phyloP scores from a whole-genome alignment of 2,329 filamentous ascomycete genomes.

The Trichoderma citrinoviride region DNA sequence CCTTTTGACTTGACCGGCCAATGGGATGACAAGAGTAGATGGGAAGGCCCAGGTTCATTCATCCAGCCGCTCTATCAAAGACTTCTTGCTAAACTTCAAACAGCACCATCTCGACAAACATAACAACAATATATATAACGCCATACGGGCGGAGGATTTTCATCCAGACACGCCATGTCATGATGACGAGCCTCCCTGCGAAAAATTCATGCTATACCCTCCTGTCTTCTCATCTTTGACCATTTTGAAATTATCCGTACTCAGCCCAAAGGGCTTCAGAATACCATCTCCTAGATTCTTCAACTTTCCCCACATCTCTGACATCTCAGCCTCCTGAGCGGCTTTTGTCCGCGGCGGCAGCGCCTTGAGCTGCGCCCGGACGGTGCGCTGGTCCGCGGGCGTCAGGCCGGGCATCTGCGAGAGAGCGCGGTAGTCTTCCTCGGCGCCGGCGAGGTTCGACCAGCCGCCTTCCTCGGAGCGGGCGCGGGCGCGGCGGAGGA shows the following conservation, averaged over 20 bases:
- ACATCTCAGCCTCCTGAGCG: slow-evolving; percentile 83
- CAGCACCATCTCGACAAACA: not conserved
- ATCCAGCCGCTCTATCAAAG: not conserved
- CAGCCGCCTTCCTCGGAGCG: slow-evolving; percentile 71
- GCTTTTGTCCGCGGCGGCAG: slow-evolving; percentile 69
- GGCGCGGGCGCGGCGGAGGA: slow-evolving; percentile 75
- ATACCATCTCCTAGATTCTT: slow-evolving; percentile 91
- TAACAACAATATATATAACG: not conserved
- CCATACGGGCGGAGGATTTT: not conserved
- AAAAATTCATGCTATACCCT: slow-evolving; percentile 92
- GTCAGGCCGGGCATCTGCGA: slow-evolving; percentile 55
- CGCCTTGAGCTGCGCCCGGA: slow-evolving; percentile 61
- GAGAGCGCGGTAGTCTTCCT: slow-evolving; percentile 75
- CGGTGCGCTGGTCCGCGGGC: slow-evolving; percentile 63
- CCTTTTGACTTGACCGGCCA: not conserved
- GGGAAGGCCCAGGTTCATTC: not conserved
- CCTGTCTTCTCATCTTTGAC: slow-evolving; percentile 85
- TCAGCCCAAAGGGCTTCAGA: slow-evolving; percentile 87
- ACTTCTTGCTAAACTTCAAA: not conserved
- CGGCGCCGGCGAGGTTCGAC: slow-evolving; percentile 73
- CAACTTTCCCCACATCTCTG: slow-evolving; percentile 96
- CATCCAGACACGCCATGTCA: not conserved
- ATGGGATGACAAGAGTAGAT: not conserved
- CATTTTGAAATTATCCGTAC: slow-evolving; percentile 93
- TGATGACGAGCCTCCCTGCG: slow-evolving; percentile 34